Conservation (phyloP, 495 filamentous ascomycete species). For the Aspergillus taichungensis region DNA sequence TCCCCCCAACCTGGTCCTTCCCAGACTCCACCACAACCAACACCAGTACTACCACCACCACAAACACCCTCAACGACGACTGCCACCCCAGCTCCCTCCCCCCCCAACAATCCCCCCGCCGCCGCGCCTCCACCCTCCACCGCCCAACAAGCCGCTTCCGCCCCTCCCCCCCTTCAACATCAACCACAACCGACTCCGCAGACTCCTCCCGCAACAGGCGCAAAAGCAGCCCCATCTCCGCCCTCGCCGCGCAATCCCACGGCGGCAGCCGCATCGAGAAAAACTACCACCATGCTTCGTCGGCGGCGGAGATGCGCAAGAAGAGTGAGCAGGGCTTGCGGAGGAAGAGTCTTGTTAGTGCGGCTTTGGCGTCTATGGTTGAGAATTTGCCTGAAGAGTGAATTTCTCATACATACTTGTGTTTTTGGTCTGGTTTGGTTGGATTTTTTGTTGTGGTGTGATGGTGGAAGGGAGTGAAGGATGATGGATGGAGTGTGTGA, state of each 20-base stretch:
- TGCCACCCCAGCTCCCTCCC: conserved; percentile 40
- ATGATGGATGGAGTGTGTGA: no score
- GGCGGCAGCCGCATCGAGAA: conserved; percentile 28
- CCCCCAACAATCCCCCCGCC: conserved; percentile 24
- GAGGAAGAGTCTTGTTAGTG: conserved; percentile 39
- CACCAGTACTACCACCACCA: conserved; percentile 8
- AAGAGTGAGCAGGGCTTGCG: conserved; percentile 34
- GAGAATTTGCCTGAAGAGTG: conserved; percentile 14
- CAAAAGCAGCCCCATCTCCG: conserved; percentile 20
- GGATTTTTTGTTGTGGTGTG: no score
- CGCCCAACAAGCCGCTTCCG: conserved; percentile 18
- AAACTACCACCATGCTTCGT: conserved; percentile 18
- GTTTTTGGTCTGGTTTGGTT: background rate
- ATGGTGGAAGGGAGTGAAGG: no score
- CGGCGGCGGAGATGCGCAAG: conserved; percentile 23
- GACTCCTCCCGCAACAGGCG: conserved; percentile 12
- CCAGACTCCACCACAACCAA: no score
- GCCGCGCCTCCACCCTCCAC: conserved; percentile 17
- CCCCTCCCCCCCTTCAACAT: background rate
- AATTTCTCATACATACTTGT: background rate
- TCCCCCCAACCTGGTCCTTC: no score
- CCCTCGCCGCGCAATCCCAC: conserved; percentile 16
- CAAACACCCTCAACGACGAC: conserved; percentile 17
- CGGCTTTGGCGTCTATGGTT: conserved; percentile 33
- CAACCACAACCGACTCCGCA: background rate